Conservation (phyloP, 2,329 filamentous ascomycete genomes). For the Aaosphaeria arxii region DNA sequence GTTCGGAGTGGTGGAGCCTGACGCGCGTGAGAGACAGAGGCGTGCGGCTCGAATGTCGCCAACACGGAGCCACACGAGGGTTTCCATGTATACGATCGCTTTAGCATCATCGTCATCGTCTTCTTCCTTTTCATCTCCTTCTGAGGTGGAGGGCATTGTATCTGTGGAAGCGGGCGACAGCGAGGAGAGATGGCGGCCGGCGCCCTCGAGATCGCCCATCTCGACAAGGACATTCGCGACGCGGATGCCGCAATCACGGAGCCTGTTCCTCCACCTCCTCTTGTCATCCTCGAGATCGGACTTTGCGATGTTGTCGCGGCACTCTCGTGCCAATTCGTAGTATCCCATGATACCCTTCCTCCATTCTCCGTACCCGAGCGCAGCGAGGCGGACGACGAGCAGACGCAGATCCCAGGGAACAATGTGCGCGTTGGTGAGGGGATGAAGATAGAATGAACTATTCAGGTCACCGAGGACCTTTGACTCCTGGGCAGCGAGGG, state of each 20-base stretch:
- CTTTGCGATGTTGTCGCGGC: conserved; percentile 56
- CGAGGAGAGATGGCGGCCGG: conserved; percentile 67
- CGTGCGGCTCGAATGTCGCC: conserved; percentile 72
- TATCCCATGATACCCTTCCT: conserved; percentile 84
- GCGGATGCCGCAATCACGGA: conserved; percentile 70
- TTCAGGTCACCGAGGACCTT: conserved; percentile 61
- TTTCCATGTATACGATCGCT: conserved; percentile 41
- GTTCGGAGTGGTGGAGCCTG: conserved; percentile 5
- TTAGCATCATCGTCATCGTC: conserved; percentile 19
- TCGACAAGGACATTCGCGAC: conserved; percentile 68
- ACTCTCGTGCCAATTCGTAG: conserved; percentile 82
- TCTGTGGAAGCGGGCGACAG: conserved; percentile 42
- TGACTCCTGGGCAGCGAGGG: conserved; percentile 58
- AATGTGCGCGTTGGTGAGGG: conserved; percentile 52
- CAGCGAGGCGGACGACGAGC: conserved; percentile 78
- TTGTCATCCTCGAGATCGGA: conserved; percentile 48
- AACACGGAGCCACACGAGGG: conserved; percentile 73
- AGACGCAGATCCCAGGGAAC: conserved; percentile 87
- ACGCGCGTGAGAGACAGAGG: conserved; percentile 44
- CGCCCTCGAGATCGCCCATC: conserved; percentile 84
- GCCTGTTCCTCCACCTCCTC: conserved; percentile 66
- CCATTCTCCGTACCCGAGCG: conserved; percentile 80
- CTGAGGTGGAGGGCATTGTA: not conserved
- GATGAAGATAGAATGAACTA: conserved; percentile 50
- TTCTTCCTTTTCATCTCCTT: not conserved